phyloP scores from a whole-genome alignment of 2,329 filamentous ascomycete genomes.

The Paecilomyces sp. region DNA sequence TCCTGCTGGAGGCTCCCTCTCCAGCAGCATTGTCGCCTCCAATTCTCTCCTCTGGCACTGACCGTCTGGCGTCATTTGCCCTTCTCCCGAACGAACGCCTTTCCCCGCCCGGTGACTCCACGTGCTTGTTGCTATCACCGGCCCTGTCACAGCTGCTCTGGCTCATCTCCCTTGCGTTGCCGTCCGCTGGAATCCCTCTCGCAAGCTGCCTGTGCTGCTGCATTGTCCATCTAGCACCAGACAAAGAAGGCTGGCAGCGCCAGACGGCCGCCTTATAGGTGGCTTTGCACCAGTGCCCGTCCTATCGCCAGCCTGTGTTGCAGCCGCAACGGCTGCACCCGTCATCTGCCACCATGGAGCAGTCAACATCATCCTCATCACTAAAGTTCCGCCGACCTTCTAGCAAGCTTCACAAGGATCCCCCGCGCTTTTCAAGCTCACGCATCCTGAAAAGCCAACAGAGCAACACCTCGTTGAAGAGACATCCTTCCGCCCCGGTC shows the following conservation, averaged over 20 bases:
- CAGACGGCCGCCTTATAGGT: neutral
- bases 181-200: neutral
- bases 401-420: slow-evolving; percentile 39
- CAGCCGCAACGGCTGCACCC: slow-evolving; percentile 2
- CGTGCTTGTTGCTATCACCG: neutral
- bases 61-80: neutral
- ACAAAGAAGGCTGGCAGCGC: neutral
- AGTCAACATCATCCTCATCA: slow-evolving; percentile 29
- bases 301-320: neutral
- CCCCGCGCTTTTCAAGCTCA: slow-evolving; percentile 32
- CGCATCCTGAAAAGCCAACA: slow-evolving; percentile 36
- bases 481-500: slow-evolving; percentile 40
- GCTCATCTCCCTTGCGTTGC: neutral
- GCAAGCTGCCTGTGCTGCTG: neutral
- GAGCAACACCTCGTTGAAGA: slow-evolving; percentile 36
- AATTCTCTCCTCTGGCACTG: neutral
- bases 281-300: neutral
- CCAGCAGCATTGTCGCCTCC: neutral
- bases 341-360: slow-evolving; percentile 26
- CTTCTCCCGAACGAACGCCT: neutral
- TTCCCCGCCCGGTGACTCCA: neutral
- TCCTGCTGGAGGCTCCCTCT: neutral
- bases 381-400: slow-evolving; percentile 34
- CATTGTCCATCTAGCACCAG: neutral
- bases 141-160: neutral